Evolutionary conservation across 2,329 filamentous ascomycete genomes (phyloP).

Genomic region (Colletotrichum sp.): DNA sequence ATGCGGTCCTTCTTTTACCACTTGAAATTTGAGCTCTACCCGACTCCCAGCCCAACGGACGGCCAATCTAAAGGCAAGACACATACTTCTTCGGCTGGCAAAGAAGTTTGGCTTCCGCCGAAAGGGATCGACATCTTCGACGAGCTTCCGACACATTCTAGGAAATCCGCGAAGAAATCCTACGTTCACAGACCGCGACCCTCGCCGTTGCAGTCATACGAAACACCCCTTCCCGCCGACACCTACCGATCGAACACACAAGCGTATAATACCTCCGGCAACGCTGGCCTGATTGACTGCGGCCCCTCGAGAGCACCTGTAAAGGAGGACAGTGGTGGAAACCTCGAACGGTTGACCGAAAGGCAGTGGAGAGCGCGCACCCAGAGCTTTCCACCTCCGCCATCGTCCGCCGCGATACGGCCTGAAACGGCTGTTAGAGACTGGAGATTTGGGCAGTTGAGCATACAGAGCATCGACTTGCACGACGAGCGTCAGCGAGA

Average conservation of each 20-base stretch:
- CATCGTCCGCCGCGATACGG: constrained; percentile 47
- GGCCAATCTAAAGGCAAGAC: constrained; percentile 5
- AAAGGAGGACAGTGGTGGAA: constrained; percentile 33
- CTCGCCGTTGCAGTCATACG: constrained; percentile 17
- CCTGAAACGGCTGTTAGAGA: constrained; percentile 63
- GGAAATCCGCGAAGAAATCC: constrained; percentile 23
- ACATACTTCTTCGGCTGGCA: constrained; percentile 4
- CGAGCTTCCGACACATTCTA: constrained; percentile 57
- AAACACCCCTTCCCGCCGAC: constrained; percentile 7
- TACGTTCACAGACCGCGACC: constrained; percentile 3
- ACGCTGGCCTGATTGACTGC: constrained; percentile 52
- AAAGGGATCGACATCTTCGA: constrained; percentile 58
- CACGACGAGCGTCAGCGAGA: constrained; percentile 26
- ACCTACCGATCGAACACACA: neutral
- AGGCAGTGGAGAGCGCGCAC: constrained; percentile 45
- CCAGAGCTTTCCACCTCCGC: constrained; percentile 47
- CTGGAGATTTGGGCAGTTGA: constrained; percentile 82
- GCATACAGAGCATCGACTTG: constrained; percentile 83
- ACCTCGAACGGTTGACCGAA: constrained; percentile 43
- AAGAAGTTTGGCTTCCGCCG: constrained; percentile 56
- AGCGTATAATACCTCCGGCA: neutral
- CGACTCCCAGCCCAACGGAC: constrained; percentile 42
- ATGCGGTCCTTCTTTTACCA: constrained; percentile 71
- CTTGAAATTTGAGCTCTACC: constrained; percentile 70
- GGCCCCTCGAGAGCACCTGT: constrained; percentile 43